These are phyloP conservation scores for Sarcocystis neurona DNA, from an alignment of 169 alveolate genomes.

Conservation along the genomic window DNA sequence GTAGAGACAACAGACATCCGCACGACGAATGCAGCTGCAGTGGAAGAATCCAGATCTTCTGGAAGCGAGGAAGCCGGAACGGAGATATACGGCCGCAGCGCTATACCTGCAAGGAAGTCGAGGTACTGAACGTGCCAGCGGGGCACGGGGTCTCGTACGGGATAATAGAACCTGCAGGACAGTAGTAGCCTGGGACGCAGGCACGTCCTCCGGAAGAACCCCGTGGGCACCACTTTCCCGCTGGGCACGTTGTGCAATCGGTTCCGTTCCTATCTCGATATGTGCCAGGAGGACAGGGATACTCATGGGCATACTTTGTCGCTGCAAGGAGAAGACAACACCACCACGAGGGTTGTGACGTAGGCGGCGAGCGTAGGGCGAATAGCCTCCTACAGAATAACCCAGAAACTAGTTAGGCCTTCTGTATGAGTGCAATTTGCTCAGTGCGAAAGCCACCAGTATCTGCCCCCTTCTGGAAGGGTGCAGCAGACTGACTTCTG, in stretches of 20 bases:
- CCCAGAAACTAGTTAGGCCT: not conserved
- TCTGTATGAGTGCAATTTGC: not conserved
- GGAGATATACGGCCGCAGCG: too few relatives aligned
- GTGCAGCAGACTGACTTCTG: not conserved
- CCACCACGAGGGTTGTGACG: not conserved
- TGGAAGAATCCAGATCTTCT: too few relatives aligned
- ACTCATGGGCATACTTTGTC: not conserved
- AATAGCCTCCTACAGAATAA: not conserved
- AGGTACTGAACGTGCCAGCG: not conserved
- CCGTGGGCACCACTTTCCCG: slow-evolving; percentile 10
- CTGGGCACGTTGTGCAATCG: slow-evolving; percentile 3
- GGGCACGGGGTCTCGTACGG: slow-evolving; percentile 18
- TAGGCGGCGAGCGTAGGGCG: not conserved
- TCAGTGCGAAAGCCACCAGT: not conserved
- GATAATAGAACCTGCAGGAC: slow-evolving; percentile 10
- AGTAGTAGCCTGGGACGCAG: slow-evolving; percentile 33
- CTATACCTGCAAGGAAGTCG: not conserved
- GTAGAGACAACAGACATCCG: too few relatives aligned
- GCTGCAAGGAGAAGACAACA: not conserved
- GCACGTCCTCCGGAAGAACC: not conserved
- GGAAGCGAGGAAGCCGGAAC: too few relatives aligned
- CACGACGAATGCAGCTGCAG: too few relatives aligned
- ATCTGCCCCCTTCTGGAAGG: not conserved
- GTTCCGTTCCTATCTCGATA: not conserved
- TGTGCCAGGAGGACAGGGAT: slow-evolving; percentile 1